Base-by-base conservation (phyloP, 768 basidiomycete species). In the Terana coerulea region DNA sequence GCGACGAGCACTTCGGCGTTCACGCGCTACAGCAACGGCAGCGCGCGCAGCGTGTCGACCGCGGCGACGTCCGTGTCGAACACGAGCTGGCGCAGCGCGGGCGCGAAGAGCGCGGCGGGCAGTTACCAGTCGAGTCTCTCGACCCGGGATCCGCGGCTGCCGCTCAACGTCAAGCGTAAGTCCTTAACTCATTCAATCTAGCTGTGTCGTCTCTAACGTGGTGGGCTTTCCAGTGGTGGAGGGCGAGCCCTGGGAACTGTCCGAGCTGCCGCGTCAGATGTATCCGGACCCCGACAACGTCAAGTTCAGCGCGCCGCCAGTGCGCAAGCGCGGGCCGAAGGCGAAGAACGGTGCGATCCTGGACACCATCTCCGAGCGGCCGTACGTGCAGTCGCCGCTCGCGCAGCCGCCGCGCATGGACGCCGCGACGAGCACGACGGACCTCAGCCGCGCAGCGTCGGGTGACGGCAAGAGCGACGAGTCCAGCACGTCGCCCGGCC, bases 1-100 rank as follows among this genome's bases (percentile, higher is more conserved):
- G 49, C 35, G 14, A 51, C 37, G 19, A 80, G 78, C 56, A 81
- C 84, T 12, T 84, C 83, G 8, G 82, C 83, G 29, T 91, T 91
- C 61, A 91, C 90, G 21, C 73, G 84, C 53, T 90, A 86, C 71
- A 91, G 88, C 70, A 86, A 86, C 61, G 63, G 64, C 40, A 79
- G 87, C 64, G 61, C 75, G 51, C 75, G 86, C 49, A 90, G 88
- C 57, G 75, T 91, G 35, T 86, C 86, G 19, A 91, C 91, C 4
- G 80, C 80, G 50, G 90, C 89, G 37, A 93, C 91, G 14, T 88
- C 87, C 58, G 79, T 88, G 5, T 88, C 87, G 28, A 78, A 80
- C 21, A 71, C 76, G 42, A 88, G 86, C 66, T 89, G 88, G 86
- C 80, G 86, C 47, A 61, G 78, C 77, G 51, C 47, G 12, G 56